Evolutionary conservation across 352 stramenopile species (phyloP).

Genomic region (Elongisporangium anandrum): DNA sequence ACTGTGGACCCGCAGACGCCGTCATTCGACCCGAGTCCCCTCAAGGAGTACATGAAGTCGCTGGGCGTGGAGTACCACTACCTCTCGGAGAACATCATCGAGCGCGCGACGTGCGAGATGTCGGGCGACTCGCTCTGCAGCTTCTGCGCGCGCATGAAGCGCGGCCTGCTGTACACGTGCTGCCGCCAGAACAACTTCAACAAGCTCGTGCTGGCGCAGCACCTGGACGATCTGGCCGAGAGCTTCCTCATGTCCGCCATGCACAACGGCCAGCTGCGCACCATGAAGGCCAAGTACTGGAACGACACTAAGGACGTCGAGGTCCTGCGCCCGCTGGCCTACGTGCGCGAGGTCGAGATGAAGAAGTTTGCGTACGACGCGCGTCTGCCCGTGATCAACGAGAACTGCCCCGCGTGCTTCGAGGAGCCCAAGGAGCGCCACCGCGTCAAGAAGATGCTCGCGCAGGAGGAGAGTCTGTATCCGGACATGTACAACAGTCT

Average conservation of each 20-base stretch:
- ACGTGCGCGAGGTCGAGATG: conserved; percentile 93
- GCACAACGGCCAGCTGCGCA: conserved; percentile 97
- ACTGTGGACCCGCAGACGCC: conserved; percentile 97
- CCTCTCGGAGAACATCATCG: conserved; percentile 92
- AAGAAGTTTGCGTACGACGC: conserved; percentile 82
- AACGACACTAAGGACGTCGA: conserved; percentile 93
- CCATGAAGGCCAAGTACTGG: conserved; percentile 99
- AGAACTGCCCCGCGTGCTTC: conserved; percentile 99
- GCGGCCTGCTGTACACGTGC: conserved; percentile 95
- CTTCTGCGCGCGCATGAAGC: conserved; percentile 97
- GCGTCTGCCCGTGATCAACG: conserved; percentile 96
- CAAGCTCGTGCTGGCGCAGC: conserved; percentile 92
- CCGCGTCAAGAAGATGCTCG: conserved; percentile 97
- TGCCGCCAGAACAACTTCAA: conserved; percentile 94
- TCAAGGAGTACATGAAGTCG: conserved; percentile 95
- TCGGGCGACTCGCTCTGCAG: conserved; percentile 92
- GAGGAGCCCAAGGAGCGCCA: conserved; percentile 97
- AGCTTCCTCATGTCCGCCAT: conserved; percentile 98
- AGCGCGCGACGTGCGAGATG: conserved; percentile 83
- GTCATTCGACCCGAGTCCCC: conserved; percentile 95
- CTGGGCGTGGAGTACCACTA: conserved; percentile 96
- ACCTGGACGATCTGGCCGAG: conserved; percentile 97
- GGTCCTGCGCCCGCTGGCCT: conserved; percentile 95
- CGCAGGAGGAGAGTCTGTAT: conserved; percentile 92
- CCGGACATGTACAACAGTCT: conserved; percentile 84